Evolutionary conservation across 75 land plant genomes (phyloP), one percentile per base, ranked within the genome.

Genomic region (Gnetum montanum): DNA sequence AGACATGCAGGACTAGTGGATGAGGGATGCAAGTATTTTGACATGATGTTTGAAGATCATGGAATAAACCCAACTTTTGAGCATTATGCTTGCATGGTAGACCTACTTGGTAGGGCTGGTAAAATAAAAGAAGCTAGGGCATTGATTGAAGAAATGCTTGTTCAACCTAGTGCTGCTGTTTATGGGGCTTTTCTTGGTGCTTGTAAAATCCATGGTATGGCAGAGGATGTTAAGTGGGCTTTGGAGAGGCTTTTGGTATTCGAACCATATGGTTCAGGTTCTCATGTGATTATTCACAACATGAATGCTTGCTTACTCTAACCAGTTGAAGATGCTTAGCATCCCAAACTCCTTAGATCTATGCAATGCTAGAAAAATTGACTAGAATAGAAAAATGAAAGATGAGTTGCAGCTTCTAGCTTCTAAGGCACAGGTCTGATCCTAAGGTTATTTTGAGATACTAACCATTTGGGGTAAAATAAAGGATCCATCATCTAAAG

Each of bases 61-160:
- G 72, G 72, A 13, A 61, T 87, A 26, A 70, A 65, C 27, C 78
- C 84, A 16, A 74, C 61, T 1, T 45, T 50, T 34, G 73, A 84
- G 62, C 93, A 88, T 59, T 84, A 84, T 65, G 75, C 79, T n/a
- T 63, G 72, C 31, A 45, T 88, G 67, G 85, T 84, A 19, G 88
- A 81, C 61, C 59, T 84, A 33, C 70, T 77, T 26, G 80, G 82
- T 12, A 76, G 93, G 1, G 78, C 85, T 7, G 93, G 88, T 1
- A 62, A 61, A 13, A 48, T 88, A 23, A 27, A 55, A 16, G 80
- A 88, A 8, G 93, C 93, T 16, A 47, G 70, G 28, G 46, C 37
- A 13, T 43, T 81, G 3, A 67, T 84, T 7, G 33, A 60, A n/a
- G 36, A 31, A 10, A 88, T 84, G 89, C 88, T 88, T 2, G 67